Evolutionary conservation across 2,329 filamentous ascomycete genomes (phyloP).

Genomic region (Lasiodiplodia citricola): DNA sequence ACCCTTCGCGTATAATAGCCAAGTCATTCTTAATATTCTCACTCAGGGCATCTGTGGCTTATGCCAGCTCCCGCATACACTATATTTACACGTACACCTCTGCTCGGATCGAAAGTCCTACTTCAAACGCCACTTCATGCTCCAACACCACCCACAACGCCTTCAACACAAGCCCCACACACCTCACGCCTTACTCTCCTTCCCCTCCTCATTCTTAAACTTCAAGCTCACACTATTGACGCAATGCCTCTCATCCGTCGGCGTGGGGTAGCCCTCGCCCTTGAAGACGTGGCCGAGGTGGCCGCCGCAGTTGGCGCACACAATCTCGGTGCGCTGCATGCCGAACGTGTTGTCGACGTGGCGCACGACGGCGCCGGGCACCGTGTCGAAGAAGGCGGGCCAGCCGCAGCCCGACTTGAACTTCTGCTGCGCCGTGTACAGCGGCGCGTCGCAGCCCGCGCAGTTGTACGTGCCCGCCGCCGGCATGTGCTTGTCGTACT

Average conservation of each 20-base stretch:
- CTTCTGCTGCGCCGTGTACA: constrained; percentile 93
- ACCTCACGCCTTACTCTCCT: constrained; percentile 21
- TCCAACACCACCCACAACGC: not conserved
- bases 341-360: constrained; percentile 78
- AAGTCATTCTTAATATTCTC: no score
- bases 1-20: no score
- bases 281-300: constrained; percentile 92
- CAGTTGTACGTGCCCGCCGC: constrained; percentile 81
- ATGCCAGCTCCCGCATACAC: no score
- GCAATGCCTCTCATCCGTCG: constrained; percentile 95
- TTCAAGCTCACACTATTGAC: constrained; percentile 92
- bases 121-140: no score
- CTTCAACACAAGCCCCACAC: not conserved
- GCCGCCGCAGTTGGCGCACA: constrained; percentile 92
- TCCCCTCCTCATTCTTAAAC: constrained; percentile 58
- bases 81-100: no score
- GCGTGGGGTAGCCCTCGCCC: constrained; percentile 80
- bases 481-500: constrained; percentile 86
- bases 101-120: no score
- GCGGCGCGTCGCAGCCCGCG: constrained; percentile 81
- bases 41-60: no score
- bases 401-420: constrained; percentile 97
- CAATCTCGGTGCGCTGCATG: constrained; percentile 89
- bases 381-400: constrained; percentile 96
- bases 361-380: constrained; percentile 86